Evolutionary conservation across 192 early-diverging fungal genomes (phyloP).

Genomic region (Linnemannia hyalina): DNA sequence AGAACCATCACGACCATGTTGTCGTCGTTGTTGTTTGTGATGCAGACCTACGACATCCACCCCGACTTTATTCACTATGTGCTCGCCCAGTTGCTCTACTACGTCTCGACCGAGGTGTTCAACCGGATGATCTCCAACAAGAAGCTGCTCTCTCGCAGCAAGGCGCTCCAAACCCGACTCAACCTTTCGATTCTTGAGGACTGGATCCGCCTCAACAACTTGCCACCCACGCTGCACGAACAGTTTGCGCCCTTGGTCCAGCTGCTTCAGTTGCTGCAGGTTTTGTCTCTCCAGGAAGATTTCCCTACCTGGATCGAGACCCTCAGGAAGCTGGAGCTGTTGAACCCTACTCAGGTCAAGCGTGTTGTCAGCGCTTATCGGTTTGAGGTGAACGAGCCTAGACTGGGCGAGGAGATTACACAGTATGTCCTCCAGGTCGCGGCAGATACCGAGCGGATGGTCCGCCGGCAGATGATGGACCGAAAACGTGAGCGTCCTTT

Average conservation of each 20-base stretch:
- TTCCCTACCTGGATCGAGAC: conserved; percentile 83
- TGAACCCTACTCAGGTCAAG: conserved; percentile 82
- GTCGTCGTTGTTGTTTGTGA: conserved; percentile 72
- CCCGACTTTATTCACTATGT: conserved; percentile 78
- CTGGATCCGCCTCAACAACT: conserved; percentile 81
- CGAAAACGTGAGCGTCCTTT: conserved; percentile 51
- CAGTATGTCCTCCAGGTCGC: conserved; percentile 82
- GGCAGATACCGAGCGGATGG: conserved; percentile 73
- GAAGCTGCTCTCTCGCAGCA: conserved; percentile 80
- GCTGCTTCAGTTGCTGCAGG: conserved; percentile 85
- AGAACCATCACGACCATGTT: conserved; percentile 80
- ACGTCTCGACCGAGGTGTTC: conserved; percentile 82
- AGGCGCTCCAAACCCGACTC: conserved; percentile 87
- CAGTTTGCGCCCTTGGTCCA: conserved; percentile 82
- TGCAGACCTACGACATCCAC: conserved; percentile 84
- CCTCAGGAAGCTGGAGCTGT: conserved; percentile 71
- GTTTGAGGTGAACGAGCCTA: conserved; percentile 89
- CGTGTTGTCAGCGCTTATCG: conserved; percentile 82
- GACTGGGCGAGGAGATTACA: conserved; percentile 78
- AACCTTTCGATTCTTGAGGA: conserved; percentile 86
- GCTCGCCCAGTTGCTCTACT: conserved; percentile 84
- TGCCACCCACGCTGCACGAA: conserved; percentile 53
- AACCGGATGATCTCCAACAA: conserved; percentile 87
- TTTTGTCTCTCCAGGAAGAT: conserved; percentile 79
- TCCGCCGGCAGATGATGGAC: conserved; percentile 54